A percentile compares a stretch with the other conserved stretches of the same genome.
phyloP scores from a whole-genome alignment of 1,284 basidiomycete species.

The Stygiomarasmius scandens region DNA sequence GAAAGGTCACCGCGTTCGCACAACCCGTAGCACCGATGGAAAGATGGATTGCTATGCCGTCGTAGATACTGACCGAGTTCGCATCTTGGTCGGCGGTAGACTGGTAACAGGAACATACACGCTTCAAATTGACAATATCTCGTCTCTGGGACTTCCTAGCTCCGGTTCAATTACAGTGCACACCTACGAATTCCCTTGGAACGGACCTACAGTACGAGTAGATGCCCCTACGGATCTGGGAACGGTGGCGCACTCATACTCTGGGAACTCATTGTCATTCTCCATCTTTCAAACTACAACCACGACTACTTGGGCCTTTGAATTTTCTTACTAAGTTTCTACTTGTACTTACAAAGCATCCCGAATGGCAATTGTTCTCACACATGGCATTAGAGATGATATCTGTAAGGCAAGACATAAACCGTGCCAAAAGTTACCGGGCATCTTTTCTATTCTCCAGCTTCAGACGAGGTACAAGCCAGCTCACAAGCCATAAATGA shows the following conservation, averaged over 20 bases:
- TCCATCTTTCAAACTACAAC: slow-evolving; percentile 26
- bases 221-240: slow-evolving; percentile 21
- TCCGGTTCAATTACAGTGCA: slow-evolving; percentile 21
- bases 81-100: slow-evolving; percentile 24
- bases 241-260: slow-evolving; percentile 20
- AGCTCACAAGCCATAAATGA: no score
- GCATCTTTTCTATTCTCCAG: no score
- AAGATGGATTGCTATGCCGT: slow-evolving; percentile 26
- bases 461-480: no score
- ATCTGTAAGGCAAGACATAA: no score
- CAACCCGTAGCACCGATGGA: slow-evolving; percentile 22
- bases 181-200: slow-evolving; percentile 20
- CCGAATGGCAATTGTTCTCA: no score
- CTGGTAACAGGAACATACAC: slow-evolving; percentile 19
- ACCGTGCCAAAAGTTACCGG: no score
- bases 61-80: slow-evolving; percentile 22
- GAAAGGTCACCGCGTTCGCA: slow-evolving; percentile 22
- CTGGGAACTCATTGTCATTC: slow-evolving; percentile 22
- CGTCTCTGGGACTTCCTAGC: slow-evolving; percentile 19
- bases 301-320: slow-evolving; percentile 25
- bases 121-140: slow-evolving; percentile 12
- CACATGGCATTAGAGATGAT: no score
- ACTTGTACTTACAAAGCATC: no score
- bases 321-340: slow-evolving; percentile 17
- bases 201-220: slow-evolving; percentile 14